Percentiles rank a stretch among this genome's conserved stretches.
phyloP scores from a whole-genome alignment of 1,284 basidiomycete genomes.

The Cryptococcus sp. region DNA sequence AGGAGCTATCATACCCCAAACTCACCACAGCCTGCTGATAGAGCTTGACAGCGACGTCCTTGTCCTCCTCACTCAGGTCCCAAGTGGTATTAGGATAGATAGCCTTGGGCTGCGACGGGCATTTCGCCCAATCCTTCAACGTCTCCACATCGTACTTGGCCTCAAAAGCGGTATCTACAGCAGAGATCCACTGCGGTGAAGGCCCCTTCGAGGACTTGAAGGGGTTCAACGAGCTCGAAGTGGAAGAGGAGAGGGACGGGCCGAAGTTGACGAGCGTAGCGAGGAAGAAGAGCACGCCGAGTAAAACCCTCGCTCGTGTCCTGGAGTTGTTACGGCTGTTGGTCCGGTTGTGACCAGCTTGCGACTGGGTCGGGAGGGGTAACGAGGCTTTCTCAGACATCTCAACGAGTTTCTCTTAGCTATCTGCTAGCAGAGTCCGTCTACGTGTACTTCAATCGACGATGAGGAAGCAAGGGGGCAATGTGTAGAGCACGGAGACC shows the following conservation, averaged over 20 bases:
- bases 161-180: neutral
- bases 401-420: neutral
- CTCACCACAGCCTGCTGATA: slow-evolving; percentile 46
- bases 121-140: slow-evolving; percentile 24
- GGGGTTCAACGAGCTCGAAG: neutral
- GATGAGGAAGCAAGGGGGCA: too few species aligned
- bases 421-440: too few species aligned
- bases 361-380: slow-evolving; percentile 6
- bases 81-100: slow-evolving; percentile 36
- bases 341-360: too few species aligned
- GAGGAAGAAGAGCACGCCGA: slow-evolving; percentile 18
- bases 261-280: slow-evolving; percentile 18
- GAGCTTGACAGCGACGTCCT: slow-evolving; percentile 29
- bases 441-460: too few species aligned
- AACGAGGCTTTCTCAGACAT: slow-evolving; percentile 14
- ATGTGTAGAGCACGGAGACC: too few species aligned
- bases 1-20: slow-evolving; percentile 5
- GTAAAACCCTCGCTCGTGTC: slow-evolving; percentile 8
- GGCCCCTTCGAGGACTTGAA: neutral
- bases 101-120: slow-evolving; percentile 43
- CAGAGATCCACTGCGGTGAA: neutral
- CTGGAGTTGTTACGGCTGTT: neutral
- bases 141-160: slow-evolving; percentile 7
- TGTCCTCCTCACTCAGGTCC: slow-evolving; percentile 37
- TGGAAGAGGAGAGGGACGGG: slow-evolving; percentile 2